These are phyloP conservation scores for Linum trigynum DNA, from an alignment of 345 rosid genomes.

Conservation along the genomic window DNA sequence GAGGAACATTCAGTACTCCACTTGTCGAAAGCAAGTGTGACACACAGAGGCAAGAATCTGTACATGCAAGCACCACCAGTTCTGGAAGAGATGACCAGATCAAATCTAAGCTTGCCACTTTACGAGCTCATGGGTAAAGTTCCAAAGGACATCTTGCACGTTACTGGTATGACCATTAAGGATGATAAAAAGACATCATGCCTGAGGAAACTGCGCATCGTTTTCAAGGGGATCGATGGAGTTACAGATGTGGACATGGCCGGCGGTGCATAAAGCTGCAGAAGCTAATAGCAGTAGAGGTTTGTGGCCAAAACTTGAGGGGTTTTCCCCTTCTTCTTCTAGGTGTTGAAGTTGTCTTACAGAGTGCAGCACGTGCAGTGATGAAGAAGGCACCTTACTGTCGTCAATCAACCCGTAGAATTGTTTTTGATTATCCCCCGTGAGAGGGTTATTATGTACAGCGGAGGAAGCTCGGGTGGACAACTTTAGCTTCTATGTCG, in stretches of 20 bases:
- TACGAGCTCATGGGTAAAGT: slow-evolving; percentile 73
- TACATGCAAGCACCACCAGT: slow-evolving; percentile 97
- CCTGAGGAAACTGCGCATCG: slow-evolving; percentile 49
- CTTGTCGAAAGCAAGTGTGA: slow-evolving; percentile 67
- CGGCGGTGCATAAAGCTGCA: slow-evolving; percentile 46
- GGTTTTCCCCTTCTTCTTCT: not conserved
- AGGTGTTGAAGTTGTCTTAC: not conserved
- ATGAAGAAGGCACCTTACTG: not conserved
- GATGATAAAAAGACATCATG: slow-evolving; percentile 50
- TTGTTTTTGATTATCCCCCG: not conserved
- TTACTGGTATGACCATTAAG: slow-evolving; percentile 24
- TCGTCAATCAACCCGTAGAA: not conserved
- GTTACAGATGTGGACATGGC: slow-evolving; percentile 73
- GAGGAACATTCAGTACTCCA: slow-evolving; percentile 71
- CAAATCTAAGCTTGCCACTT: slow-evolving; percentile 49
- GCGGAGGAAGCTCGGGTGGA: not conserved
- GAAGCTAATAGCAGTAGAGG: not conserved
- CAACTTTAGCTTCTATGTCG: not conserved
- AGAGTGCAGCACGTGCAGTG: not conserved
- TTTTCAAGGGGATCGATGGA: slow-evolving; percentile 64
- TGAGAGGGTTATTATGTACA: not conserved
- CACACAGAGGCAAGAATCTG: slow-evolving; percentile 46
- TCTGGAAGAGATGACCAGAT: slow-evolving; percentile 77
- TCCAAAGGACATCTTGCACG: slow-evolving; percentile 16
- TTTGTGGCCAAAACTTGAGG: not conserved